Percentiles rank a stretch among this genome's conserved stretches.
phyloP scores from a whole-genome alignment of 192 early-diverging fungal species.

The Jimgerdemannia flammicorona region DNA sequence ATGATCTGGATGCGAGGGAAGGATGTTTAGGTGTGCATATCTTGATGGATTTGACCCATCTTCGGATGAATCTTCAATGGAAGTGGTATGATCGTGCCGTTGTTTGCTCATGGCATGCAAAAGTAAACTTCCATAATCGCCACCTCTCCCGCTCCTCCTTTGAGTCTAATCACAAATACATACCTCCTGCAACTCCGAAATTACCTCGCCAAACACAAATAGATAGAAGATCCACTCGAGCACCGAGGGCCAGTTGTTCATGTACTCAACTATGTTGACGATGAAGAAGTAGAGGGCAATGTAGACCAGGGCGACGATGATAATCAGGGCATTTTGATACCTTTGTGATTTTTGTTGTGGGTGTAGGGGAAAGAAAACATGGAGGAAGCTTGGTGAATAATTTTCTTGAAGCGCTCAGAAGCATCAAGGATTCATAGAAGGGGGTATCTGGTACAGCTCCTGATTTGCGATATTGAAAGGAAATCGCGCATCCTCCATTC shows the following conservation, averaged over 20 bases:
- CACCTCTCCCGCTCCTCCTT: too few species aligned
- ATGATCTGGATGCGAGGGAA: not conserved
- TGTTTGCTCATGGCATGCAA: not conserved
- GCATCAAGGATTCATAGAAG: too few species aligned
- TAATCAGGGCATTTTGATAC: not conserved
- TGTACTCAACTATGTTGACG: not conserved
- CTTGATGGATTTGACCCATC: not conserved
- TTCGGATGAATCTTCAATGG: not conserved
- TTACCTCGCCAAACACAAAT: not conserved
- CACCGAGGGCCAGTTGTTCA: not conserved
- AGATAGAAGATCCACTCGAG: conserved; percentile 1
- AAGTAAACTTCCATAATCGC: not conserved
- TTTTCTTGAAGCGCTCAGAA: too few species aligned
- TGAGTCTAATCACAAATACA: too few species aligned
- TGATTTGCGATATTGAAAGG: too few species aligned
- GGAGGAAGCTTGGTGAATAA: too few species aligned
- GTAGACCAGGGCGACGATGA: not conserved
- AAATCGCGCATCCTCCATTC: too few species aligned
- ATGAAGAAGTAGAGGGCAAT: not conserved
- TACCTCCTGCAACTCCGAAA: not conserved
- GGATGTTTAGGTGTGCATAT: not conserved
- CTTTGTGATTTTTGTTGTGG: not conserved
- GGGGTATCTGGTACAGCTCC: too few species aligned
- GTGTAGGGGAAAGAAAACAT: not conserved
- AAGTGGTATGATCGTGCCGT: not conserved